Base-by-base conservation (phyloP, 441 rosid genomes). In the Sinapis alba region DNA sequence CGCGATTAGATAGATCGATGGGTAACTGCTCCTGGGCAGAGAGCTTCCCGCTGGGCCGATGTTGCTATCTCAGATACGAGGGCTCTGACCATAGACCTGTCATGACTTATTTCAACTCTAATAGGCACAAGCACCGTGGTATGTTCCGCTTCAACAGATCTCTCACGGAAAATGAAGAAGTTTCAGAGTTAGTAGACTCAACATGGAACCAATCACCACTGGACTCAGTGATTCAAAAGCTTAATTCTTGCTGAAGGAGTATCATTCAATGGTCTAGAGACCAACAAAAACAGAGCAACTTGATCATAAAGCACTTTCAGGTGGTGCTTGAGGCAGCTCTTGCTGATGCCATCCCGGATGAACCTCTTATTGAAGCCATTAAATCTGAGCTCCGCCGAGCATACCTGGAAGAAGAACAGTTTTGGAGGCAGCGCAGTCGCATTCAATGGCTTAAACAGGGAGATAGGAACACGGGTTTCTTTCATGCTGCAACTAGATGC, bases 281-380 rank as follows among this genome's bases (percentile, higher is more conserved):
- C 6, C 2, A 12, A 12, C 13, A 38, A 10, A 1, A 1, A 0
- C 13, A 38, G 45, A 38, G 45, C 0, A 38, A 38, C 6, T 0
- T 12, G 4, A 0, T 26, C 0, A 26, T 26, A 2, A 4, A 2
- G 0, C 2, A 26, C 0, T 2, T 0, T 3, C 41, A 34, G 3
- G 4, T 0, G 3, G 41, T 2, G 0, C 13, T 34, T 0, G 41
- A 34, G 1, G 0, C 3, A 1, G 41, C 41, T 3, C 13, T 34
- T 0, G 9, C 41, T 1, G 13, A 13, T 2, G 41, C 12, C 2
- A 7, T 2, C 1, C 41, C 12, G 4, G 13, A 34, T 1, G 0
- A 0, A 1, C 3, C 0, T 1, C 13, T 1, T 0, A 34, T 34
- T 0, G 41, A 34, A 0, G 0, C 0, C 0, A 2, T 34, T 10